Conservation (phyloP, 306 rosid genomes). For the Parietaria judaica region DNA sequence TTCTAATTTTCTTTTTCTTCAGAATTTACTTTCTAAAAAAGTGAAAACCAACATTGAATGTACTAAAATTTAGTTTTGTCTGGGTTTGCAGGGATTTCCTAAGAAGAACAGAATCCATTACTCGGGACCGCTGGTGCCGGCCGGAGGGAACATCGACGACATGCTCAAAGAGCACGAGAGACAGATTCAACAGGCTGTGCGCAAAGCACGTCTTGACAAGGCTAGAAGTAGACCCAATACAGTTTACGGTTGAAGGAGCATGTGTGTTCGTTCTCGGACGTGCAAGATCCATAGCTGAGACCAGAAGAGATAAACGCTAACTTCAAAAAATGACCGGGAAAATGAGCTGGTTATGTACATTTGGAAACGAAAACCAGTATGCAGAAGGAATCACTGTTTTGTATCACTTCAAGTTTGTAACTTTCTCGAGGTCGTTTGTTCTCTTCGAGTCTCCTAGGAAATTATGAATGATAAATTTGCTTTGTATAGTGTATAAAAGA, state of each 20-base stretch:
- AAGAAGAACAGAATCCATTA: slow-evolving; percentile 75
- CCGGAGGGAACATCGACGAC: slow-evolving; percentile 73
- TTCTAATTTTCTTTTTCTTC: not conserved
- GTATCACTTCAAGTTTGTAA: not conserved
- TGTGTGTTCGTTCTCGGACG: not conserved
- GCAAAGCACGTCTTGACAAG: slow-evolving; percentile 54
- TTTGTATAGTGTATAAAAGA: slow-evolving; percentile 19
- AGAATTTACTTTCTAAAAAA: no score
- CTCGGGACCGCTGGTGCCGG: slow-evolving; percentile 83
- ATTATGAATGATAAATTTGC: slow-evolving; percentile 8
- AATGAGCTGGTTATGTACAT: slow-evolving; percentile 10
- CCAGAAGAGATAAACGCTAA: not conserved
- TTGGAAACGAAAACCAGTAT: not conserved
- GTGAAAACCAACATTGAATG: not conserved
- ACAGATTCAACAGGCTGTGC: slow-evolving; percentile 84
- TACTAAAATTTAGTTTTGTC: not conserved
- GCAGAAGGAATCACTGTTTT: not conserved
- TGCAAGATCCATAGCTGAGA: not conserved
- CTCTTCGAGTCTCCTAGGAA: slow-evolving; percentile 14
- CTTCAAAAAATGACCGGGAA: slow-evolving; percentile 12
- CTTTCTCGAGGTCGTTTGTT: not conserved
- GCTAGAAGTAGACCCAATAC: slow-evolving; percentile 31
- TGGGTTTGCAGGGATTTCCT: slow-evolving; percentile 35
- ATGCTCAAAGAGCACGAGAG: slow-evolving; percentile 86
- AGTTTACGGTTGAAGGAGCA: slow-evolving; percentile 4